A percentile compares a stretch with the other conserved stretches of the same genome.
Evolutionary conservation across 352 stramenopile genomes (phyloP).

Genomic region (Globisporangium barbulae): DNA sequence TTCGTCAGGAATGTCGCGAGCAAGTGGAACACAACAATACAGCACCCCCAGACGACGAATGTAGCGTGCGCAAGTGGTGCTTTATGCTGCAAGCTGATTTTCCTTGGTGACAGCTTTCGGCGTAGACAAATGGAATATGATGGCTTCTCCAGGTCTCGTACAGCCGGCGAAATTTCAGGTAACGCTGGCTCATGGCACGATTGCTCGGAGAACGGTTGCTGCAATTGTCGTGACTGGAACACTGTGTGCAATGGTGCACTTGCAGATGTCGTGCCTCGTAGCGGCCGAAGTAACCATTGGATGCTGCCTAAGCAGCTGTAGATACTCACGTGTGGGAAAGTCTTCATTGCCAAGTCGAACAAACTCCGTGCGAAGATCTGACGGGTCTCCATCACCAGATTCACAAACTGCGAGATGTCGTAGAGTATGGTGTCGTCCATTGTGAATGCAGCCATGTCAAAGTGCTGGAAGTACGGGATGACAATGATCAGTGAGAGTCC

Average conservation of each 20-base stretch:
- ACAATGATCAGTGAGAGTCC: slow-evolving; percentile 16
- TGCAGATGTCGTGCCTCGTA: neutral
- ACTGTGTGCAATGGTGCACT: neutral
- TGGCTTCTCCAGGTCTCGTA: neutral
- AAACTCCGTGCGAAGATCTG: slow-evolving; percentile 1
- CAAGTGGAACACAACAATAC: slow-evolving; percentile 2
- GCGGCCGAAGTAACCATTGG: neutral
- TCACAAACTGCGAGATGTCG: slow-evolving; percentile 2
- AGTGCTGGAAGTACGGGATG: slow-evolving; percentile 2
- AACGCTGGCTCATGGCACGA: neutral
- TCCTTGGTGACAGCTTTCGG: neutral
- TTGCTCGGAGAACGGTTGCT: neutral
- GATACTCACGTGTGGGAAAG: slow-evolving; percentile 6
- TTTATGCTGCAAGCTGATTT: neutral
- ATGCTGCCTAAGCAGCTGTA: slow-evolving; percentile 2
- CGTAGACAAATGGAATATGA: neutral
- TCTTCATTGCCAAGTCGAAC: slow-evolving; percentile 2
- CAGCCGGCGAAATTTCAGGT: neutral
- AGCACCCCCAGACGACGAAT: slow-evolving; percentile 5
- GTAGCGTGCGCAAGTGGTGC: neutral
- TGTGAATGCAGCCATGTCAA: neutral
- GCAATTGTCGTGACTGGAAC: neutral
- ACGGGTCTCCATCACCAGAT: slow-evolving; percentile 6
- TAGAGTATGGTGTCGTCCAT: slow-evolving; percentile 5
- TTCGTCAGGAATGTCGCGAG: neutral